Conservation (phyloP, 2,329 filamentous ascomycete genomes). For the Ascocoryne sarcoides region DNA sequence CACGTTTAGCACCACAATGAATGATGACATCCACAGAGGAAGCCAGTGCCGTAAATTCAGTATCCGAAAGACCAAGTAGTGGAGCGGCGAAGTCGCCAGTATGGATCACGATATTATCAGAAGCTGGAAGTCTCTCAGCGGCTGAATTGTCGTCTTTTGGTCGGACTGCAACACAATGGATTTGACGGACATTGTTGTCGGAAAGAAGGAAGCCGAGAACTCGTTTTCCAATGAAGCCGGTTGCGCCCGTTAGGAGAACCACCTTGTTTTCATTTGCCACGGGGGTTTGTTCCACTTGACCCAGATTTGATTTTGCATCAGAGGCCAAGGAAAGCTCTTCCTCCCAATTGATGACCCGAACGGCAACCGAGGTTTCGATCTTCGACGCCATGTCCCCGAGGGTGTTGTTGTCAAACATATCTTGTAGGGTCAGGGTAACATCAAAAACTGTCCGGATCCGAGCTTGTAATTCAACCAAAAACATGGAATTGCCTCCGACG, state of each 20-base stretch:
- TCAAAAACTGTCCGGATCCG: background rate
- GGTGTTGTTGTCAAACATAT: background rate
- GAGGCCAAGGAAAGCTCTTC: background rate
- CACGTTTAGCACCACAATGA: conserved; percentile 38
- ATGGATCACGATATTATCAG: background rate
- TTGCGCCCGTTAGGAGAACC: background rate
- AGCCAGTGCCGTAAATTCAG: conserved; percentile 25
- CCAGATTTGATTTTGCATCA: too few relatives aligned
- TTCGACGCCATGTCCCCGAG: background rate
- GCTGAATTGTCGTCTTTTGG: too few relatives aligned
- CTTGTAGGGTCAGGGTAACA: background rate
- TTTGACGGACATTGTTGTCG: background rate
- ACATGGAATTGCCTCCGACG: background rate
- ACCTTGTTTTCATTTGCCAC: background rate
- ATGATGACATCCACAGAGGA: conserved; percentile 39
- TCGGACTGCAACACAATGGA: background rate
- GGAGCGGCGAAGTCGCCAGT: background rate
- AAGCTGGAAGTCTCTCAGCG: background rate
- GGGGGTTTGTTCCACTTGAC: too few relatives aligned
- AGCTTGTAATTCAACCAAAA: background rate
- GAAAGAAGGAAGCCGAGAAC: background rate
- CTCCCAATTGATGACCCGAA: background rate
- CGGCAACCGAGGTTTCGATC: background rate
- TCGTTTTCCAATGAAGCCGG: background rate
- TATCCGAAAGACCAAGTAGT: conserved; percentile 29